These are phyloP conservation scores for Penicillium canariense DNA, from an alignment of 495 filamentous ascomycete species.

Conservation along the genomic window DNA sequence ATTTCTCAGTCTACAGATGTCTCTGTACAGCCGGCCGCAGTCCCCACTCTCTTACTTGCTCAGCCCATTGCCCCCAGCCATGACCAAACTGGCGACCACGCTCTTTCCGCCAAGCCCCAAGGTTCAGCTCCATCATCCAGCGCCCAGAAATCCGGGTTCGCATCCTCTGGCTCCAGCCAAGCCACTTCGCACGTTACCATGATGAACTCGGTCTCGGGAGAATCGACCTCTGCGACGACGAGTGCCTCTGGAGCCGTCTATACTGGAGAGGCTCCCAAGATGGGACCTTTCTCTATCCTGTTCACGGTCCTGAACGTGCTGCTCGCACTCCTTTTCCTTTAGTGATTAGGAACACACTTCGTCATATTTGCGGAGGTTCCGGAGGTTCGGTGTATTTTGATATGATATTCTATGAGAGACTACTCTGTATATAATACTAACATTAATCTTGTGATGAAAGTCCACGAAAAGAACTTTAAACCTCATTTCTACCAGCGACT, in stretches of 20 bases:
- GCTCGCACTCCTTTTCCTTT: not conserved
- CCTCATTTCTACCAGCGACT: too few relatives aligned
- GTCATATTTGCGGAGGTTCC: not conserved
- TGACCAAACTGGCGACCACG: not conserved
- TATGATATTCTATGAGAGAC: too few relatives aligned
- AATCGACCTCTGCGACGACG: not conserved
- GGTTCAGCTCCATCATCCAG: not conserved
- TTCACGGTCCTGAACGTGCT: not conserved
- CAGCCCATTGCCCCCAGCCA: not conserved
- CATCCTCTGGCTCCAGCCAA: not conserved
- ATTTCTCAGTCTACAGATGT: not conserved
- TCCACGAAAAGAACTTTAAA: too few relatives aligned
- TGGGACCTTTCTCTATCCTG: not conserved
- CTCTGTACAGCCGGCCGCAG: not conserved
- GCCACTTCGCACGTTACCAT: not conserved
- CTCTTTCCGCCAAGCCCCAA: not conserved
- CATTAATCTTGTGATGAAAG: too few relatives aligned
- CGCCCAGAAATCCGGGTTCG: not conserved
- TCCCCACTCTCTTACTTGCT: not conserved
- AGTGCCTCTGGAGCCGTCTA: not conserved
- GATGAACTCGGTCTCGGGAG: not conserved
- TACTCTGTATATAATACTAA: not conserved
- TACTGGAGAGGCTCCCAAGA: not conserved
- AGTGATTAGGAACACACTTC: not conserved
- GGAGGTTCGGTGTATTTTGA: not conserved